These are phyloP conservation scores for Darksidea phi DNA, from an alignment of 495 filamentous ascomycete genomes.

Conservation along the genomic window DNA sequence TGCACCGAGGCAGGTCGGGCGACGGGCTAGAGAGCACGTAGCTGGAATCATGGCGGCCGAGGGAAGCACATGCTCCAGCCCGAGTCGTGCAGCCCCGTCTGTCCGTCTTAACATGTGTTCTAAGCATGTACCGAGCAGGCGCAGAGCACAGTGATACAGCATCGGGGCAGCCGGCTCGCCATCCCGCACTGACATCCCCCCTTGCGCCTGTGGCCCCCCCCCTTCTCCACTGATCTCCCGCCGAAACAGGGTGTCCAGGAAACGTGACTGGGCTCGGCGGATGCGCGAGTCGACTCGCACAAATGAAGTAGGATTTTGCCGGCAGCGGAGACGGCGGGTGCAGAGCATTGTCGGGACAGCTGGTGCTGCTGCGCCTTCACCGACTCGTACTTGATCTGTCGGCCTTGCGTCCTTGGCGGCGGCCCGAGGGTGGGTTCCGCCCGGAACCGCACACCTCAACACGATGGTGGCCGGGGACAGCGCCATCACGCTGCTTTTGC, in stretches of 20 bases:
- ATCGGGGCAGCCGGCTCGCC: no score
- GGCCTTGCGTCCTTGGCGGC: neutral
- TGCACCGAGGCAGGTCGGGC: neutral
- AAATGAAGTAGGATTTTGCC: neutral
- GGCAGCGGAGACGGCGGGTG: neutral
- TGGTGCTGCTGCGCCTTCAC: neutral
- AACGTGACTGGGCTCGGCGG: no score
- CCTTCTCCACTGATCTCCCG: no score
- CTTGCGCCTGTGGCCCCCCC: no score
- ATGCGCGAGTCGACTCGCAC: no score
- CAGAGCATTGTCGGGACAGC: neutral
- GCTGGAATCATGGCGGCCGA: neutral
- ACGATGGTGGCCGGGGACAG: neutral
- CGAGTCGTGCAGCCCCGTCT: neutral
- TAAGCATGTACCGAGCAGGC: no score
- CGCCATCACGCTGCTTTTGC: neutral
- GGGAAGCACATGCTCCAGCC: neutral
- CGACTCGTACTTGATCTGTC: neutral
- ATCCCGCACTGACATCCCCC: no score
- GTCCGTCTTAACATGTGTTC: no score
- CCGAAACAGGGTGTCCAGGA: no score
- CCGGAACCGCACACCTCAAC: neutral
- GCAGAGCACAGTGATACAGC: no score
- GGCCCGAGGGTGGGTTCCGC: neutral
- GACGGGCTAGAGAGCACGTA: neutral